Conservation (phyloP, 208 protist species). For the Trichomonas vaginalis region DNA sequence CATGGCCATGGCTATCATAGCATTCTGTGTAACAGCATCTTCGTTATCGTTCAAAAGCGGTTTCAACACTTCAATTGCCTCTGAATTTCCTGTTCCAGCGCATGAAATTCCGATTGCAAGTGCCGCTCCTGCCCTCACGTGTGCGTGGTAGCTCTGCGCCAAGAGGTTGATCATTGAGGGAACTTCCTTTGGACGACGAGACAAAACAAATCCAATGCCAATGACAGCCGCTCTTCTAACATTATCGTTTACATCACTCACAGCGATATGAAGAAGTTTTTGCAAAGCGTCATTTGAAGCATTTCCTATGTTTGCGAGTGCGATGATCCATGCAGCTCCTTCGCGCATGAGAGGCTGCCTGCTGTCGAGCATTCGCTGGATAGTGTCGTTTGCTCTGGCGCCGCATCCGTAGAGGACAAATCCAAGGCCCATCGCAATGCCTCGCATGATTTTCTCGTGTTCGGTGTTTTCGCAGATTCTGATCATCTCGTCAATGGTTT, state of each 20-base stretch:
- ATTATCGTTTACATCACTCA: conserved; percentile 88
- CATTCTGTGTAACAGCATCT: conserved; percentile 69
- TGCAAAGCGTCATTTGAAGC: conserved; percentile 69
- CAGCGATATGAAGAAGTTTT: conserved; percentile 78
- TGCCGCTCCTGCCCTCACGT: conserved; percentile 84
- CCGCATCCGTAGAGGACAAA: conserved; percentile 83
- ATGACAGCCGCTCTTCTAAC: conserved; percentile 89
- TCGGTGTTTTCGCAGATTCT: conserved; percentile 69
- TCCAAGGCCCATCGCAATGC: conserved; percentile 76
- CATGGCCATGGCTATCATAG: conserved; percentile 77
- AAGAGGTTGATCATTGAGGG: conserved; percentile 55
- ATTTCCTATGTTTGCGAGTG: conserved; percentile 76
- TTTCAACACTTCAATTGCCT: conserved; percentile 68
- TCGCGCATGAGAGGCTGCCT: conserved; percentile 44
- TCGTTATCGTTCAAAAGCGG: conserved; percentile 69
- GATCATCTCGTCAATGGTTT: neutral
- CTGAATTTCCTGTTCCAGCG: conserved; percentile 55
- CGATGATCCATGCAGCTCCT: conserved; percentile 75
- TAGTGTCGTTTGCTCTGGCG: conserved; percentile 67
- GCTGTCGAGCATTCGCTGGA: conserved; percentile 57
- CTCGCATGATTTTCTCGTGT: conserved; percentile 98
- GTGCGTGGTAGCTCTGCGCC: conserved; percentile 73
- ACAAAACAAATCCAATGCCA: conserved; percentile 88
- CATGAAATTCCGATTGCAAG: conserved; percentile 87
- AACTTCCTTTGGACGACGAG: conserved; percentile 47